Percentiles rank a stretch among this genome's conserved stretches.
Conservation (phyloP, 1,284 basidiomycete genomes). For the Ceratobasidium theobromae region DNA sequence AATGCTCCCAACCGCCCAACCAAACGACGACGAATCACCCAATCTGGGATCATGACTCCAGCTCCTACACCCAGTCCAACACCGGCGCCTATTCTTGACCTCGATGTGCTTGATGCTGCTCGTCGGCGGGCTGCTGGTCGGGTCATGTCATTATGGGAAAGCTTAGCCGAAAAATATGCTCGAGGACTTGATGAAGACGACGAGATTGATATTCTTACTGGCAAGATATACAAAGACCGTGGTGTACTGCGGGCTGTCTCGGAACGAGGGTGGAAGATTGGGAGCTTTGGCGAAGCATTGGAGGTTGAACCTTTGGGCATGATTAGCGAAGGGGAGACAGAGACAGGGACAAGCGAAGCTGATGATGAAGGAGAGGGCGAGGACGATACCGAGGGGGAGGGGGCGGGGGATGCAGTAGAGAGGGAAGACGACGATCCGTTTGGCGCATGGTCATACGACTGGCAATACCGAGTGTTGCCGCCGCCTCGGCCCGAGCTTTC, state of each 20-base stretch:
- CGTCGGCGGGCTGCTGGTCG: constrained; percentile 33
- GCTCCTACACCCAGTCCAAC: neutral
- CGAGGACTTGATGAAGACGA: constrained; percentile 36
- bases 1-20: neutral
- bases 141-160: constrained; percentile 37
- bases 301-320: constrained; percentile 13
- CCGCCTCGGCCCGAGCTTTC: constrained; percentile 31
- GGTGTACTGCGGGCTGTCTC: constrained; percentile 32
- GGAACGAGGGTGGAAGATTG: constrained; percentile 26
- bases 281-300: constrained; percentile 25
- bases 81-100: constrained; percentile 1
- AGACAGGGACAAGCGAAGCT: constrained; percentile 25
- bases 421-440: constrained; percentile 23
- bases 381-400: constrained; percentile 1
- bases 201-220: constrained; percentile 35
- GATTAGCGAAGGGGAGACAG: constrained; percentile 19
- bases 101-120: constrained; percentile 28
- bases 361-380: constrained; percentile 25
- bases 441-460: constrained; percentile 12
- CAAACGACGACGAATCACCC: constrained; percentile 16
- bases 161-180: constrained; percentile 35
- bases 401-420: constrained; percentile 19
- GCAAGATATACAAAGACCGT: constrained; percentile 34
- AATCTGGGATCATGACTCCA: neutral
- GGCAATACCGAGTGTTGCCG: constrained; percentile 1